phyloP scores from a whole-genome alignment of 331 rosid species.

The Rhamnella rubrinervis region DNA sequence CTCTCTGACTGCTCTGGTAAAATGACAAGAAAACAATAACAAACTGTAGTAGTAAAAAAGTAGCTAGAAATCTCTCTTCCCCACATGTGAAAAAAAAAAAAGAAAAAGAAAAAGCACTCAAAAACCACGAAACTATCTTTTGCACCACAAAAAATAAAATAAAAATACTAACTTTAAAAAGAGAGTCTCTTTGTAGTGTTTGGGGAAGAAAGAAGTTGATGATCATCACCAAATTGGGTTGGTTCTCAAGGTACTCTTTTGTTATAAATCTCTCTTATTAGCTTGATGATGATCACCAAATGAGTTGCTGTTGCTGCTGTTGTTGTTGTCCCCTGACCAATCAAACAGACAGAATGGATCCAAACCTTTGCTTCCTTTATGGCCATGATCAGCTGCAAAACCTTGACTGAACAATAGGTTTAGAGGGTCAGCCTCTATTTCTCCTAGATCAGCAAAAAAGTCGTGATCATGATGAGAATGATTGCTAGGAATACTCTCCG shows the following conservation, averaged over 20 bases:
- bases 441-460: conserved; percentile 89
- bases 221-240: neutral
- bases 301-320: conserved; percentile 28
- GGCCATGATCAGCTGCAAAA: conserved; percentile 35
- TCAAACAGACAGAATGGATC: conserved; percentile 77
- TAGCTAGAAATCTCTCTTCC: conserved; percentile 7
- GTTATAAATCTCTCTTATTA: conserved; percentile 54
- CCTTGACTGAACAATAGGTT: conserved; percentile 69
- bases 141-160: conserved; percentile 17
- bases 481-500: conserved; percentile 2
- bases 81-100: neutral
- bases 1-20: conserved; percentile 37
- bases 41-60: conserved; percentile 3
- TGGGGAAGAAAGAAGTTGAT: conserved; percentile 4
- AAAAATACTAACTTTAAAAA: neutral
- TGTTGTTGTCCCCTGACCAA: conserved; percentile 56
- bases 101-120: neutral
- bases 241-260: conserved; percentile 20
- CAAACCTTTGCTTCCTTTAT: conserved; percentile 42
- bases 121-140: neutral
- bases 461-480: conserved; percentile 46
- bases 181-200: neutral
- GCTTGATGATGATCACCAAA: conserved; percentile 31
- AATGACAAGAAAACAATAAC: conserved; percentile 17
- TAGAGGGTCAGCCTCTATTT: conserved; percentile 77